Evolutionary conservation across 352 stramenopile species (phyloP), one percentile per base, ranked within the genome.

Genomic region (Phytophthora megakarya): DNA sequence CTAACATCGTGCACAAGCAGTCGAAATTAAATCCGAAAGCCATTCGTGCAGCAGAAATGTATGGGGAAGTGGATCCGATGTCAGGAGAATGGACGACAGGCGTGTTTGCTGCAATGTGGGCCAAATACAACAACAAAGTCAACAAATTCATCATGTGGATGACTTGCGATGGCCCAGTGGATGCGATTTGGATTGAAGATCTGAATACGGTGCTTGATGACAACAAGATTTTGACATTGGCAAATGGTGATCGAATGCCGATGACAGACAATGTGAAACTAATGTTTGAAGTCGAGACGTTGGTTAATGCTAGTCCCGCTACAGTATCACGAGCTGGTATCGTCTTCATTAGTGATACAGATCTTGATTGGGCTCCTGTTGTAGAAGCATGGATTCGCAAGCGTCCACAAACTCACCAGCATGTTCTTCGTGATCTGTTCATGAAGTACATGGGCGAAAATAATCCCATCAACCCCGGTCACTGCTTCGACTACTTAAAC

Each of bases 101-200:
- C 9, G 95, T 99, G 26, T 99, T 99, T 74, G 96, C 97, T 2
- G 96, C 96, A 2, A 99, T 99, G 84, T 99, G 96, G 96, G 93
- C 90, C 23, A 99, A 99, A 65, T 99, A 96, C 82, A 99, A 99
- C 78, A 98, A 98, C 66, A 97, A 98, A 53, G 91, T 84, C 67
- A 99, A 99, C 75, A 90, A 97, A 32, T 99, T 98, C 75, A 98
- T 99, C 80, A 99, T 97, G 61, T 99, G 97, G 96, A 99, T 99
- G 76, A 97, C 98, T 39, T 97, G 89, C 47, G 97, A 99, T 65
- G 97, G 97, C 1, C 97, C 96, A 3, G 96, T 99, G 7, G 97
- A 99, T 77, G 95, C 96, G 1, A 99, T 99, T 81, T 99, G 97
- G 96, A 99, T 99, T 52, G 97, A 99, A 76, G 95, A 99, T 82